Evolutionary conservation across 1,284 basidiomycete species (phyloP).

Genomic region (Marasmius oreades): DNA sequence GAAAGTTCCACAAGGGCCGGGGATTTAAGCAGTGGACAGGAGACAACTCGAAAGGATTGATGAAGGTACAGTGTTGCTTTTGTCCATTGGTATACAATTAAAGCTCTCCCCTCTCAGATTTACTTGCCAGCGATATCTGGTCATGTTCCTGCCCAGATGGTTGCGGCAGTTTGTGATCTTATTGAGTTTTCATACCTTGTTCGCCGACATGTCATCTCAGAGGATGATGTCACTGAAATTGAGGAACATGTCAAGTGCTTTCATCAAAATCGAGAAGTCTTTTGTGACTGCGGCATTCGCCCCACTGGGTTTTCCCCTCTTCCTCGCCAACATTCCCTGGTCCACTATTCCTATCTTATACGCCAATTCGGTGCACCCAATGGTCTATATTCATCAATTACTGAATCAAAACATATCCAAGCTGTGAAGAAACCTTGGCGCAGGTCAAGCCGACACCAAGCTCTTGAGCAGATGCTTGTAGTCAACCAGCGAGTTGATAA

Average conservation of each 20-base stretch:
- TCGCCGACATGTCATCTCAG: background rate
- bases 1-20: background rate
- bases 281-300: no score
- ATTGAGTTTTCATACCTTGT: background rate
- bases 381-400: conserved; percentile 15
- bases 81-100: background rate
- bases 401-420: conserved; percentile 15
- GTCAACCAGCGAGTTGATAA: conserved; percentile 20
- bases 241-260: background rate
- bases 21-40: conserved; percentile 1
- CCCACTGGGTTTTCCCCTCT: no score
- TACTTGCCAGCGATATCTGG: conserved; percentile 1
- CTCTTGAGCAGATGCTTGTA: conserved; percentile 21
- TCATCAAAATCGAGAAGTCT: no score
- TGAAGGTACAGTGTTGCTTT: conserved; percentile 14
- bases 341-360: no score
- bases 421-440: conserved; percentile 25
- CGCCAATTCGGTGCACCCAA: background rate
- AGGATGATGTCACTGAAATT: background rate
- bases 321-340: no score
- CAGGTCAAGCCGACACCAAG: conserved; percentile 17
- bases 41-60: conserved; percentile 6
- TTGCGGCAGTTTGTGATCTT: background rate
- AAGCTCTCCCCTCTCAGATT: background rate
- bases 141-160: background rate